phyloP scores from a whole-genome alignment of 192 early-diverging fungal genomes.

The Coemansia sp. region DNA sequence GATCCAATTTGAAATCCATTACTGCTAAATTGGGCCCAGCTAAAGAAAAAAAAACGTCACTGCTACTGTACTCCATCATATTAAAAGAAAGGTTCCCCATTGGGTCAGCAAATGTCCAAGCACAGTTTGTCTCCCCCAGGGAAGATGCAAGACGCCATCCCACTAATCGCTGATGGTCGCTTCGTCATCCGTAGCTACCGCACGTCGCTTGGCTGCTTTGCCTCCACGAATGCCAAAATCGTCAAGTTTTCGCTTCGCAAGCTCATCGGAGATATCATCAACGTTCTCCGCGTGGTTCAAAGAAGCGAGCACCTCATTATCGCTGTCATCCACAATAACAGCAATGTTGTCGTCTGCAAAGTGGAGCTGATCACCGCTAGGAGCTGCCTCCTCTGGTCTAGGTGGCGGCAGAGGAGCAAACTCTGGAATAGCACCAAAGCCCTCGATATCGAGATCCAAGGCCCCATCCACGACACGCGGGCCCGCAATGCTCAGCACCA shows the following conservation, averaged over 20 bases:
- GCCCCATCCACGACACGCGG: background rate
- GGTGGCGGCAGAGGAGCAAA: conserved; percentile 30
- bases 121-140: too few relatives aligned
- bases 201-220: conserved; percentile 18
- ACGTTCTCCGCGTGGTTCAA: background rate
- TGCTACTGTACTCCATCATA: conserved; percentile 1
- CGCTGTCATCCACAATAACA: conserved; percentile 11
- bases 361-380: background rate
- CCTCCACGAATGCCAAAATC: background rate
- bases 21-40: background rate
- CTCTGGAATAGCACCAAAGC: conserved; percentile 25
- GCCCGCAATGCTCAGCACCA: conserved; percentile 30
- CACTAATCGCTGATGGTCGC: background rate
- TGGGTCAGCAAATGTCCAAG: background rate
- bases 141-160: background rate
- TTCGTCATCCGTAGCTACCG: conserved; percentile 10
- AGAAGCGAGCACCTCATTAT: conserved; percentile 12
- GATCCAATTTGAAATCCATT: background rate
- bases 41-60: background rate
- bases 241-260: conserved; percentile 24
- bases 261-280: conserved; percentile 20
- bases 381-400: background rate
- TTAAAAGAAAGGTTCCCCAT: background rate
- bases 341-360: conserved; percentile 2
- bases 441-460: conserved; percentile 23